Evolutionary conservation across 805 yeast genomes (phyloP).

Genomic region (Candida tammaniensis): DNA sequence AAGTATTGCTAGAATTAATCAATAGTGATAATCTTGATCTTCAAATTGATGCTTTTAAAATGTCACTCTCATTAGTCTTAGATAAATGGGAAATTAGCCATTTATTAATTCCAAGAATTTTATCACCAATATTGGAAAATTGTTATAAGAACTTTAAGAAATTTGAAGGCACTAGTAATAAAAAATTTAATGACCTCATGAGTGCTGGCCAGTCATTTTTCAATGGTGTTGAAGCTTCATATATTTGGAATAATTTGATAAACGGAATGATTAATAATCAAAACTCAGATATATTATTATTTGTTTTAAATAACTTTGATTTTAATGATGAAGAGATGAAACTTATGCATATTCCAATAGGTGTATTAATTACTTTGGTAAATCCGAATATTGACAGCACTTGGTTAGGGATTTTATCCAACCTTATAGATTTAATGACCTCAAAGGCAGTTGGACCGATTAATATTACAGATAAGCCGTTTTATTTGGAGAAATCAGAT

Average conservation of each 20-base stretch:
- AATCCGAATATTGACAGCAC: slow-evolving; percentile 12
- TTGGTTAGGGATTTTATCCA: slow-evolving; percentile 41
- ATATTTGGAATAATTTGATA: slow-evolving; percentile 68
- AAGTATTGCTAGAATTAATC: slow-evolving; percentile 54
- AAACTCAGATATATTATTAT: slow-evolving; percentile 50
- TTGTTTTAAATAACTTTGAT: slow-evolving; percentile 62
- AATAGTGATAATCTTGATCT: slow-evolving; percentile 25
- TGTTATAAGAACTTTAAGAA: slow-evolving; percentile 30
- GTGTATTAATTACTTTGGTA: slow-evolving; percentile 40
- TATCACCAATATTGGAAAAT: slow-evolving; percentile 60
- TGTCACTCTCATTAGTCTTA: slow-evolving; percentile 66
- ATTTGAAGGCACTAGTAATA: slow-evolving; percentile 21
- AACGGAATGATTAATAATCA: slow-evolving; percentile 32
- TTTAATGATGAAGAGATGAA: slow-evolving; percentile 87
- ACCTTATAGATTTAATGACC: slow-evolving; percentile 55
- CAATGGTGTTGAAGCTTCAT: slow-evolving; percentile 79
- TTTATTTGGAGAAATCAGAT: not conserved
- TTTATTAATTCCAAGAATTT: slow-evolving; percentile 62
- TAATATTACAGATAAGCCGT: too few species aligned
- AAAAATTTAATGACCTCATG: slow-evolving; percentile 24
- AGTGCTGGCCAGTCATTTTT: slow-evolving; percentile 63
- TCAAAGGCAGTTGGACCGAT: slow-evolving; percentile 47
- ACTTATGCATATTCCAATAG: slow-evolving; percentile 68
- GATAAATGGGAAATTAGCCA: slow-evolving; percentile 96
- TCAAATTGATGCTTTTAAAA: slow-evolving; percentile 53